Evolutionary conservation across 257 asterid species (phyloP).

Genomic region (Fraxinus quadrangulata): DNA sequence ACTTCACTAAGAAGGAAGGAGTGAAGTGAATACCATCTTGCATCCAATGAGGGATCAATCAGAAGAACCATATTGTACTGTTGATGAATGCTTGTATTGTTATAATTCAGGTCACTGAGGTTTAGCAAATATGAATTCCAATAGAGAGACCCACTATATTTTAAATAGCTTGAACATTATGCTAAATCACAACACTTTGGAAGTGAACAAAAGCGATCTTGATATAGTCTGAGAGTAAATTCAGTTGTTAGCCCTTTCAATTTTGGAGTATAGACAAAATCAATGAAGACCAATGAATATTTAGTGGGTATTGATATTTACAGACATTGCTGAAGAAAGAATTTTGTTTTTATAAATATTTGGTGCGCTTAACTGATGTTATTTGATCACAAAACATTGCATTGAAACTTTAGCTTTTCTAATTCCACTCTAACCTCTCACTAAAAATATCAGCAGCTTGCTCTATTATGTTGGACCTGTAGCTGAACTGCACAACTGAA

Average conservation of each 20-base stretch:
- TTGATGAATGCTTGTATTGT: background rate
- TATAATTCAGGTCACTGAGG: background rate
- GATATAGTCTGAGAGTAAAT: background rate
- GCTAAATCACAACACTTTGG: background rate
- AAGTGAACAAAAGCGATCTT: background rate
- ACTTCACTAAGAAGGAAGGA: conserved; percentile 3
- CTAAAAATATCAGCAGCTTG: background rate
- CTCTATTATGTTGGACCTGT: background rate
- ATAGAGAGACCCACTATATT: background rate
- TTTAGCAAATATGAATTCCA: background rate
- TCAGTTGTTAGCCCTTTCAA: background rate
- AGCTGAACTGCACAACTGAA: background rate
- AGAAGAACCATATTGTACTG: background rate
- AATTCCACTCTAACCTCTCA: background rate
- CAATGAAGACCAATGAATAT: background rate
- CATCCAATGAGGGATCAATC: conserved; percentile 5
- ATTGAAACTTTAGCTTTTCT: background rate
- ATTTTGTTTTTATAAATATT: background rate
- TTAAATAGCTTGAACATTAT: background rate
- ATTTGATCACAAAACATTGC: background rate
- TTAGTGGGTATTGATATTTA: background rate
- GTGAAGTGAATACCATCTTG: background rate
- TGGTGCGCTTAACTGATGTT: background rate
- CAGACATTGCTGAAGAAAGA: background rate
- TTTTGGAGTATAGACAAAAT: background rate